A percentile compares a stretch with the other conserved stretches of the same genome.
These are phyloP conservation scores for Letharia columbiana DNA, from an alignment of 495 filamentous ascomycete species.

Conservation along the genomic window DNA sequence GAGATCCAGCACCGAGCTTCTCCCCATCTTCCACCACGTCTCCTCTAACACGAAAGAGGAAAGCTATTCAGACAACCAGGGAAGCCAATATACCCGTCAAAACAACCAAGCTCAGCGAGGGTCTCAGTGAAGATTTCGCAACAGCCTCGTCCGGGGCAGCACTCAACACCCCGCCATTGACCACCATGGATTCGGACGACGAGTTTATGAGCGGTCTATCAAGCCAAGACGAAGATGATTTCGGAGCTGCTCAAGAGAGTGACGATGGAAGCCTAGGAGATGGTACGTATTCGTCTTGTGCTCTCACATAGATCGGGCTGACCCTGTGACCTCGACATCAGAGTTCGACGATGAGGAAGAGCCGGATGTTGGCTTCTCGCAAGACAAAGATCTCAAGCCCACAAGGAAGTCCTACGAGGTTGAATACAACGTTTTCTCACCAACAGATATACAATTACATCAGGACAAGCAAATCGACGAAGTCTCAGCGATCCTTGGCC, in stretches of 20 bases:
- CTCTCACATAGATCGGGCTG: not conserved
- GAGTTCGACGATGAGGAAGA: conserved; percentile 72
- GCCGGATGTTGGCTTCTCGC: conserved; percentile 61
- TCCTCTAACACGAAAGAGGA: conserved; percentile 74
- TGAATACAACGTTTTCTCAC: conserved; percentile 69
- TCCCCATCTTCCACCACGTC: conserved; percentile 49
- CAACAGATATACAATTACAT: conserved; percentile 68
- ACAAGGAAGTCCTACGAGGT: conserved; percentile 73
- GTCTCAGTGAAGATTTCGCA: conserved; percentile 36
- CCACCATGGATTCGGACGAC: conserved; percentile 89
- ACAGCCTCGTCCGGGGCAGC: conserved; percentile 46
- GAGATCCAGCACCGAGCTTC: conserved; percentile 33
- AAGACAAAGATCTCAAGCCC: conserved; percentile 67
- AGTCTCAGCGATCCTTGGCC: conserved; percentile 76
- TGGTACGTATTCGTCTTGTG: conserved; percentile 44
- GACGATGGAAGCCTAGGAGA: conserved; percentile 72
- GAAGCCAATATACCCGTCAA: conserved; percentile 33
- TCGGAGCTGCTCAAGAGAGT: conserved; percentile 57
- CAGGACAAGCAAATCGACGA: conserved; percentile 81
- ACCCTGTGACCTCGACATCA: conserved; percentile 27
- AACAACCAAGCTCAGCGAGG: conserved; percentile 38
- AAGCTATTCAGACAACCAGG: conserved; percentile 65
- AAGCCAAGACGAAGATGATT: conserved; percentile 60
- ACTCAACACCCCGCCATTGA: conserved; percentile 41
- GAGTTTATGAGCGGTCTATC: conserved; percentile 85